Conservation (phyloP, 2,329 filamentous ascomycete species). For the Fusarium veterinarium region DNA sequence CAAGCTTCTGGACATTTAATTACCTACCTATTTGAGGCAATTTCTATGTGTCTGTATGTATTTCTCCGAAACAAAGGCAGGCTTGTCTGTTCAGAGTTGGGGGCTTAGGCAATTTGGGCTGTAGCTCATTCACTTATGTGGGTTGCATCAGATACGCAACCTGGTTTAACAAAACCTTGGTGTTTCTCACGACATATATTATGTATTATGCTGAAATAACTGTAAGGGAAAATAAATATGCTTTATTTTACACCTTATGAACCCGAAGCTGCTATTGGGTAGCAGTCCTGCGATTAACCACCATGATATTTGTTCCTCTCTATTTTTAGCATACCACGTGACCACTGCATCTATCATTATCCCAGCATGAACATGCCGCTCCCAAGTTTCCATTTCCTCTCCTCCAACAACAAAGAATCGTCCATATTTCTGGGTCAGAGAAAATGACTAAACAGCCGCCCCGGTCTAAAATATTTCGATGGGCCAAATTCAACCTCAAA, state of each 20-base stretch:
- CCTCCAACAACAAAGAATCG: accelerated
- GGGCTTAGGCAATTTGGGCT: too few relatives aligned
- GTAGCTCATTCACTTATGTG: too few relatives aligned
- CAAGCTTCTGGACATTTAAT: background rate
- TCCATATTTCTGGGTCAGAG: accelerated
- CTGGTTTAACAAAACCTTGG: background rate
- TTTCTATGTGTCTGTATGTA: too few relatives aligned
- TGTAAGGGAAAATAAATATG: background rate
- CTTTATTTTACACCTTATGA: accelerated
- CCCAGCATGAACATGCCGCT: too few relatives aligned
- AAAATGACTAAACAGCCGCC: accelerated
- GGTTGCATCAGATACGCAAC: background rate
- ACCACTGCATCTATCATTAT: background rate
- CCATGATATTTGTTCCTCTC: background rate
- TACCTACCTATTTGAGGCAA: too few relatives aligned
- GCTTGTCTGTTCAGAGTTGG: too few relatives aligned
- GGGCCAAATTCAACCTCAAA: conserved; percentile 28
- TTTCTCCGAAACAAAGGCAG: too few relatives aligned
- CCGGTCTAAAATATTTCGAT: background rate
- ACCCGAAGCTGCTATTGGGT: accelerated
- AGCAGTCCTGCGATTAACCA: accelerated
- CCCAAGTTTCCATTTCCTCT: accelerated
- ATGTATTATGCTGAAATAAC: accelerated
- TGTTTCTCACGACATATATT: accelerated
- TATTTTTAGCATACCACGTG: background rate